These are phyloP conservation scores for Fistulinella prunicolor DNA, from an alignment of 768 basidiomycete genomes.

Conservation along the genomic window DNA sequence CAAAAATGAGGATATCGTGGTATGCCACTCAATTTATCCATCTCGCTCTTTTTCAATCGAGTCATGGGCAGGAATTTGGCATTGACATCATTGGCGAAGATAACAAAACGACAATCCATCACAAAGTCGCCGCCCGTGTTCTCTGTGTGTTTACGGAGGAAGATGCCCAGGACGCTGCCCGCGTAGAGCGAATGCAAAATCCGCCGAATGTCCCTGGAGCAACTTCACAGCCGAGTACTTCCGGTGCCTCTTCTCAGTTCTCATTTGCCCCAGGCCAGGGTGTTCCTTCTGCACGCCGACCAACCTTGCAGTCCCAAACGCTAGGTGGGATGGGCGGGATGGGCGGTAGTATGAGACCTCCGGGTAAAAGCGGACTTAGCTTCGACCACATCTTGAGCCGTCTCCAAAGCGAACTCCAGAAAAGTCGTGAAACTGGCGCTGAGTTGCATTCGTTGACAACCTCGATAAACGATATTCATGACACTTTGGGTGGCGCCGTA, in stretches of 20 bases:
- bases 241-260: conserved; percentile 32
- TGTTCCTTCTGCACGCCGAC: conserved; percentile 44
- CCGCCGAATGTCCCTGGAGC: conserved; percentile 25
- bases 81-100: conserved; percentile 99
- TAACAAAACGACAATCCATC: conserved; percentile 96
- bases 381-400: conserved; percentile 91
- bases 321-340: conserved; percentile 73
- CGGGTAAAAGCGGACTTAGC: conserved; percentile 81
- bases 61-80: conserved; percentile 79
- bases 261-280: conserved; percentile 40
- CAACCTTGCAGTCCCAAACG: conserved; percentile 56
- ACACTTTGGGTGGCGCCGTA: conserved; percentile 80
- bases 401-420: conserved; percentile 91
- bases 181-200: conserved; percentile 64
- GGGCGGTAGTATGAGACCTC: conserved; percentile 66
- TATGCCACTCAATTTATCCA: conserved; percentile 41
- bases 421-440: conserved; percentile 88
- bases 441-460: conserved; percentile 77
- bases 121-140: conserved; percentile 96
- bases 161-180: conserved; percentile 73
- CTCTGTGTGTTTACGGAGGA: conserved; percentile 85
- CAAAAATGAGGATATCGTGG: conserved; percentile 93
- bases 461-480: conserved; percentile 88
- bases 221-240: conserved; percentile 35
- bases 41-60: conserved; percentile 7